A percentile compares a stretch with the other conserved stretches of the same genome.
These are phyloP conservation scores for Radiomyces spectabilis DNA, from an alignment of 192 early-diverging fungal species.

Conservation along the genomic window DNA sequence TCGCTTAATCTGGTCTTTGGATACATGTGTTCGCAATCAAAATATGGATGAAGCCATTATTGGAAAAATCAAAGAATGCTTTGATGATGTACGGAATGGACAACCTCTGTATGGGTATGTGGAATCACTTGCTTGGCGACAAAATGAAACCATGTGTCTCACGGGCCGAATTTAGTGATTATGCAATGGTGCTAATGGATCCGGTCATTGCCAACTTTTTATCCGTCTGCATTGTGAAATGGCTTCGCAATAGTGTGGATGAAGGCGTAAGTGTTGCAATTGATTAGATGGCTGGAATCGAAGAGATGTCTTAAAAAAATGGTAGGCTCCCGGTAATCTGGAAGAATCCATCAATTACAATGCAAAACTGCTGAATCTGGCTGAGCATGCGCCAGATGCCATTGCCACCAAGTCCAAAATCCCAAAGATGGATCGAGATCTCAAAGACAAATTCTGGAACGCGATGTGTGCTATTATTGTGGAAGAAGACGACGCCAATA, in stretches of 20 bases:
- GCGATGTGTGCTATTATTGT: constrained; percentile 13
- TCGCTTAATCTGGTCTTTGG: constrained; percentile 47
- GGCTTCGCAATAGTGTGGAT: constrained; percentile 25
- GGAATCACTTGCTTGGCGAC: not conserved
- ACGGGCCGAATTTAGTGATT: constrained; percentile 30
- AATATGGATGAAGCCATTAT: constrained; percentile 48
- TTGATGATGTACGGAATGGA: constrained; percentile 40
- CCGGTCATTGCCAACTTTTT: constrained; percentile 45
- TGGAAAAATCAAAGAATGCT: constrained; percentile 45
- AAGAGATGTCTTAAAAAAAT: too few relatives aligned
- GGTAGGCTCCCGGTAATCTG: constrained; percentile 5
- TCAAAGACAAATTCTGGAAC: constrained; percentile 32
- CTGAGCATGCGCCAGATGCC: constrained; percentile 36
- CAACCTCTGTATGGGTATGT: constrained; percentile 45
- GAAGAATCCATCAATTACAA: constrained; percentile 33
- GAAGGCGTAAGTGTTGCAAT: constrained; percentile 9
- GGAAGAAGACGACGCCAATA: constrained; percentile 12
- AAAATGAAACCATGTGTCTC: not conserved
- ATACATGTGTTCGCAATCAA: constrained; percentile 46
- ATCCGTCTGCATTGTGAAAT: constrained; percentile 33
- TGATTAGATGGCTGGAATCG: too few relatives aligned
- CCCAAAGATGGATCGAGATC: constrained; percentile 40
- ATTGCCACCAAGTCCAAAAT: constrained; percentile 34
- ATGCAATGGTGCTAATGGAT: constrained; percentile 50
- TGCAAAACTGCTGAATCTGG: constrained; percentile 45